A percentile compares a stretch with the other conserved stretches of the same genome.
phyloP scores from a whole-genome alignment of 345 rosid genomes.

The Aquilaria yunnanensis region DNA sequence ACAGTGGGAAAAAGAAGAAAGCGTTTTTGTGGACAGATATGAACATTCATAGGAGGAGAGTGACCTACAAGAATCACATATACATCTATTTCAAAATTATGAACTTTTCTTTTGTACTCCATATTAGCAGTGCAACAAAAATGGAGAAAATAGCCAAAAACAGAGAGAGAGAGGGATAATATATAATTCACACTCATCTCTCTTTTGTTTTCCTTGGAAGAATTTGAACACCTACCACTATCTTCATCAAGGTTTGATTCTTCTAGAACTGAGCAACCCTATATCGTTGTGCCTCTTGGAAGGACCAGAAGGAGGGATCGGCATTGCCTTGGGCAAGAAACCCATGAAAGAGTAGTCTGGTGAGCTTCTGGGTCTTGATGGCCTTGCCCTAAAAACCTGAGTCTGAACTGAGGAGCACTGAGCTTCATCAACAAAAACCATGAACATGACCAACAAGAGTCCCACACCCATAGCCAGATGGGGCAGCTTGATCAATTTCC shows the following conservation, averaged over 20 bases:
- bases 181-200: neutral
- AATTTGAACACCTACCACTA: neutral
- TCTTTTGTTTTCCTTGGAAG: too few species aligned
- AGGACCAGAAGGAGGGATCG: slow-evolving; percentile 67
- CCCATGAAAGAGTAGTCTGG: slow-evolving; percentile 29
- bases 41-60: too few species aligned
- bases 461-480: slow-evolving; percentile 3
- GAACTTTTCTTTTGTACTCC: neutral
- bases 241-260: slow-evolving; percentile 26
- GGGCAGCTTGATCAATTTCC: slow-evolving; percentile 2
- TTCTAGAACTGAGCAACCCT: slow-evolving; percentile 34
- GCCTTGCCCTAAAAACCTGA: slow-evolving; percentile 18
- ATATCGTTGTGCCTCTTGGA: slow-evolving; percentile 56
- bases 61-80: too few species aligned
- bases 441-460: slow-evolving; percentile 9
- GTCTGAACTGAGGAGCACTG: slow-evolving; percentile 13
- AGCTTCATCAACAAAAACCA: neutral
- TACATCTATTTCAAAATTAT: too few species aligned
- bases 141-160: neutral
- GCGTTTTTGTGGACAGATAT: too few species aligned
- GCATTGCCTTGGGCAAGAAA: slow-evolving; percentile 50
- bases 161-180: neutral
- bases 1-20: too few species aligned
- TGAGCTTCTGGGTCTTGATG: slow-evolving; percentile 23
- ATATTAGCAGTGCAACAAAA: too few species aligned